Evolutionary conservation across 805 yeast genomes (phyloP).

Genomic region (Blastobotrys robertii): DNA sequence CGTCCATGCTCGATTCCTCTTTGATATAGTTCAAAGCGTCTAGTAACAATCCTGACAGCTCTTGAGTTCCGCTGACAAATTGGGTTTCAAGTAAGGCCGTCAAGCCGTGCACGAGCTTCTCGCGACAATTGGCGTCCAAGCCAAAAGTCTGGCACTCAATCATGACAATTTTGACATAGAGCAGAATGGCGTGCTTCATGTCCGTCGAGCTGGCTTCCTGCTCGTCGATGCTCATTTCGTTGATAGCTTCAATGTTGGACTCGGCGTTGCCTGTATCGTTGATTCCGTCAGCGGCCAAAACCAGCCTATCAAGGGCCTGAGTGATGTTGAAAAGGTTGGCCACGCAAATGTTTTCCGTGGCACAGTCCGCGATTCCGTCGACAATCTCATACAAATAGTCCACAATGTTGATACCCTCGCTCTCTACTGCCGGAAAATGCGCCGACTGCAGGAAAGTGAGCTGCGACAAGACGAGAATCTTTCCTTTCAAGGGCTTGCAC

Average conservation of each 20-base stretch:
- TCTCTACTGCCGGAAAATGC: constrained; percentile 14
- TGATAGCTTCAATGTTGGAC: not conserved
- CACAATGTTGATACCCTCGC: constrained; percentile 9
- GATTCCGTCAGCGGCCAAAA: constrained; percentile 8
- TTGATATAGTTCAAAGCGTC: constrained; percentile 12
- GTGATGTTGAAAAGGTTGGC: constrained; percentile 9
- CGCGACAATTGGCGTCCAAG: constrained; percentile 1
- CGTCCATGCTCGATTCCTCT: constrained; percentile 6
- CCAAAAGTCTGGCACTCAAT: constrained; percentile 15
- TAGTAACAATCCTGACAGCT: constrained; percentile 11
- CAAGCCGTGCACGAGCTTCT: constrained; percentile 10
- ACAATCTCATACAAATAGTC: constrained; percentile 14
- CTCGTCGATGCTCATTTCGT: constrained; percentile 2
- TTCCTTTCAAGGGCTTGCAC: constrained; percentile 10
- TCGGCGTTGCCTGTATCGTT: not conserved
- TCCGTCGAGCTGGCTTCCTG: constrained; percentile 2
- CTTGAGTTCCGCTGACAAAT: constrained; percentile 5
- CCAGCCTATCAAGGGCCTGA: constrained; percentile 12
- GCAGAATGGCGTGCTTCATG: constrained; percentile 13
- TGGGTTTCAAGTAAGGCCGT: constrained; percentile 9
- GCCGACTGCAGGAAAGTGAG: constrained; percentile 13
- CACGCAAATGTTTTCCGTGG: constrained; percentile 8
- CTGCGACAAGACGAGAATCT: constrained; percentile 13
- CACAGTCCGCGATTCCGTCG: constrained; percentile 19
- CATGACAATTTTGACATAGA: constrained; percentile 20